phyloP scores from a whole-genome alignment of 208 protist genomes.

The Entamoeba moshkovskii region DNA sequence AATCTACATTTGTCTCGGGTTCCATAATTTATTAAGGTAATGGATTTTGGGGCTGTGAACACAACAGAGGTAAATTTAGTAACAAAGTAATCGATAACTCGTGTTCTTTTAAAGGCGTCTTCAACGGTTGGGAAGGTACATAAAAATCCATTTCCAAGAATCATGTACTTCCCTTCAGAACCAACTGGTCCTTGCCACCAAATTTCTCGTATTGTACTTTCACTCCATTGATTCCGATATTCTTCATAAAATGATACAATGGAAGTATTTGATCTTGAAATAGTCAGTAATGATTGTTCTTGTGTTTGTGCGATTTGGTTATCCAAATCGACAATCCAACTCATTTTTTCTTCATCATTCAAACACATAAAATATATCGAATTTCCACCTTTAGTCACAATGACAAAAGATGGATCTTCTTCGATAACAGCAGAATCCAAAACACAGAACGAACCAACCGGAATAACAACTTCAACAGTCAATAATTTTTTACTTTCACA shows the following conservation, averaged over 20 bases:
- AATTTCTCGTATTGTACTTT: neutral
- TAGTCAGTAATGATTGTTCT: neutral
- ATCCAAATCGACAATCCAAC: neutral
- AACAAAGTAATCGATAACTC: neutral
- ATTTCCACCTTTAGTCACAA: neutral
- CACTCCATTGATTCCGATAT: neutral
- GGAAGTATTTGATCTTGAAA: neutral
- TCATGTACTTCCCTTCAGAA: neutral
- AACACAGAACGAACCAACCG: neutral
- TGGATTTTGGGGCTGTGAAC: neutral
- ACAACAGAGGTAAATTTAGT: neutral
- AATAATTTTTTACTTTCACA: neutral
- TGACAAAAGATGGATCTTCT: neutral
- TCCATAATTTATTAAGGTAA: neutral
- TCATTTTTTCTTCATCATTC: neutral
- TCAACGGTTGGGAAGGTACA: neutral
- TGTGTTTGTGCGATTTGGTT: neutral
- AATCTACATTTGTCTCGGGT: neutral
- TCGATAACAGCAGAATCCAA: neutral
- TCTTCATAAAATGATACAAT: neutral
- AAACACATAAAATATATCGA: neutral
- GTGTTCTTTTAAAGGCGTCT: neutral
- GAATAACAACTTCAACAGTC: neutral
- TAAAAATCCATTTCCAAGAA: neutral
- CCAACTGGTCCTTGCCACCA: neutral